Percentiles rank a stretch among this genome's conserved stretches.
Conservation (phyloP, 805 yeast species). For the Myxozyma mucilagina region DNA sequence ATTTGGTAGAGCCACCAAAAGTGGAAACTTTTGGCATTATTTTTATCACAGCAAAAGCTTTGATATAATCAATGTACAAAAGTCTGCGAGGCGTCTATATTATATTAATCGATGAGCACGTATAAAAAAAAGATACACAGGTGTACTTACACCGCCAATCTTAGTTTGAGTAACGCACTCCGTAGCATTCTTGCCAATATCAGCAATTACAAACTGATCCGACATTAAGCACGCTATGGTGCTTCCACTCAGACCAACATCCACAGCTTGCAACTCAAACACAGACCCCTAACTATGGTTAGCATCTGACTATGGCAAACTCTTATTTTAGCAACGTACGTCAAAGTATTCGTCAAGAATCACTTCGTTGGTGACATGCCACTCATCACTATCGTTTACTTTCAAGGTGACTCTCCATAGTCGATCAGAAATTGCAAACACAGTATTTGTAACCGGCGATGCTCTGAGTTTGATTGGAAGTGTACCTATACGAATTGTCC, state of each 20-base stretch:
- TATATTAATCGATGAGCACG: neutral
- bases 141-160: neutral
- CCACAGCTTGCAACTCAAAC: neutral
- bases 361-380: conserved; percentile 11
- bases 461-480: conserved; percentile 16
- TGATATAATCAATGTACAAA: conserved; percentile 7
- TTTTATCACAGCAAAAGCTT: conserved; percentile 17
- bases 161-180: conserved; percentile 8
- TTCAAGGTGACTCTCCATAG: conserved; percentile 9
- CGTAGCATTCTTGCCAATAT: conserved; percentile 3
- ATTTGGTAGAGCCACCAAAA: neutral
- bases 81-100: conserved; percentile 13
- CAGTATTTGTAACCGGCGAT: neutral
- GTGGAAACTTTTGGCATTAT: neutral
- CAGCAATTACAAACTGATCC: conserved; percentile 6
- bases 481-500: conserved; percentile 10
- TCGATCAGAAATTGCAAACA: conserved; percentile 16
- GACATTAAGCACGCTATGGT: neutral
- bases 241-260: neutral
- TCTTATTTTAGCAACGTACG: neutral
- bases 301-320: neutral
- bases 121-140: neutral
- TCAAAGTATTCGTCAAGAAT: conserved; percentile 11
- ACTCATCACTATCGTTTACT: neutral
- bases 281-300: neutral